Evolutionary conservation across 495 filamentous ascomycete genomes (phyloP).

Genomic region (Penicillium dipodomyicola): DNA sequence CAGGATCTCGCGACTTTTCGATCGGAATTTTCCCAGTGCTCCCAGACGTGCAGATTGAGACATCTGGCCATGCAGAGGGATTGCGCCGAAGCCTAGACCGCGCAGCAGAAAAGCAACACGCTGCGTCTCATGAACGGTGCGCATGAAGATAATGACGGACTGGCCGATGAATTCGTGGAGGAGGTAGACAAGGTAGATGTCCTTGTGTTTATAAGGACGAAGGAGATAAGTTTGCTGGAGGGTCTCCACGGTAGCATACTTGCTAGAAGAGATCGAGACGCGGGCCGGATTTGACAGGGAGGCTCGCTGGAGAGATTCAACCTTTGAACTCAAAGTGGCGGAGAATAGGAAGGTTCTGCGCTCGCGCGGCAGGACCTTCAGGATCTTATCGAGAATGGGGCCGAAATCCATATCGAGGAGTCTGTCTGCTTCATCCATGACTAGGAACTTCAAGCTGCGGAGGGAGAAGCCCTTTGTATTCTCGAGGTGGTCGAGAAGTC

Average conservation of each 20-base stretch:
- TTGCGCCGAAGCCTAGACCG: conserved; percentile 75
- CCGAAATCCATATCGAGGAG: conserved; percentile 94
- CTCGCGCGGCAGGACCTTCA: conserved; percentile 83
- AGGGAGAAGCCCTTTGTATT: conserved; percentile 95
- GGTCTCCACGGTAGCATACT: conserved; percentile 85
- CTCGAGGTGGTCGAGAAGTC: conserved; percentile 89
- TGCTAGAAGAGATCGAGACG: conserved; percentile 70
- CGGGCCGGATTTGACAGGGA: conserved; percentile 74
- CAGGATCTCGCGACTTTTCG: conserved; percentile 72
- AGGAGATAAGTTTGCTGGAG: conserved; percentile 80
- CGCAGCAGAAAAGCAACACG: conserved; percentile 78
- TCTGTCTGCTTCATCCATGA: conserved; percentile 93
- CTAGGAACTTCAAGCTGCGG: conserved; percentile 73
- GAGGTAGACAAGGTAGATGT: conserved; percentile 82
- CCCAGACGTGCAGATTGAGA: conserved; percentile 81
- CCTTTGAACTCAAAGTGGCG: conserved; percentile 88
- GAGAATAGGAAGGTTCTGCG: conserved; percentile 84
- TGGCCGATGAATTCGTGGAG: conserved; percentile 83
- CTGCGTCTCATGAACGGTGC: conserved; percentile 91
- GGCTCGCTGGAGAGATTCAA: conserved; percentile 87
- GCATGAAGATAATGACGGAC: conserved; percentile 80
- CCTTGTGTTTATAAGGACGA: conserved; percentile 86
- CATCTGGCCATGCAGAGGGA: conserved; percentile 88
- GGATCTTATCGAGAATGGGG: conserved; percentile 84
- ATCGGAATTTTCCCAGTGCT: conserved; percentile 82